Evolutionary conservation across 2,329 filamentous ascomycete species (phyloP), one percentile per base, ranked within the genome.

Genomic region (Sporothrix schenckii): DNA sequence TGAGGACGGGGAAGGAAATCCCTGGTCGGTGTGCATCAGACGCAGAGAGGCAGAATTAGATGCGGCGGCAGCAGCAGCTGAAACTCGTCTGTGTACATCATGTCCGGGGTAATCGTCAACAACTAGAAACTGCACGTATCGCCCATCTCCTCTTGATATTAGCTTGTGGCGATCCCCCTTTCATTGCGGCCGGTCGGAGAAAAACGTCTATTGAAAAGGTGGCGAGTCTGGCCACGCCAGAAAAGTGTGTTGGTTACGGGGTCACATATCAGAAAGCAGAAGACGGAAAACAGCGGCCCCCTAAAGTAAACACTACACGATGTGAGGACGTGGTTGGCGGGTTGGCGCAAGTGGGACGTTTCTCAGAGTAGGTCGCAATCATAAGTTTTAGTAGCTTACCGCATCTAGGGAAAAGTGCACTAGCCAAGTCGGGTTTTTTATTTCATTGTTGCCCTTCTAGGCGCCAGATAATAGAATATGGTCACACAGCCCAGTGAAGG

Each of bases 81-180:
- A 68, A 68, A 68, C 66, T 47, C 50, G 34, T 54, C 27, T 67
- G 49, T 24, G 50, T 47, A 52, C 34, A 68, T 56, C 50, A 27
- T 14, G n/a, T 56, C 49, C 30, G 49, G 27, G 27, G 47, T 34
- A 24, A n/a, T 47, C 21, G 39, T 47, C 21, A n/a, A 63, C 41
- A 27, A 10, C 6, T 4, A 44, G n/a, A 44, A 11, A n/a, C 2
- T 49, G 47, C 47, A 49, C 6, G 14, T 5, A n/a, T 49, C 47
- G 41, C 16, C 16, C 1, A 4, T 21, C 49, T 10, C 49, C 49
- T 50, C 9, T 39, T 39, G 19, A 14, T n/a, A 21, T 54, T 34
- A 56, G 44, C 52, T 52, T 34, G 39, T n/a, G 52, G 19, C 66
- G 50, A 47, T 68, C 66, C 66, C 66, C 34, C 52, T 68, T 68